A percentile compares a stretch with the other conserved stretches of the same genome.
phyloP scores from a whole-genome alignment of 2,329 filamentous ascomycete species.

The Aspergillus clavatus region DNA sequence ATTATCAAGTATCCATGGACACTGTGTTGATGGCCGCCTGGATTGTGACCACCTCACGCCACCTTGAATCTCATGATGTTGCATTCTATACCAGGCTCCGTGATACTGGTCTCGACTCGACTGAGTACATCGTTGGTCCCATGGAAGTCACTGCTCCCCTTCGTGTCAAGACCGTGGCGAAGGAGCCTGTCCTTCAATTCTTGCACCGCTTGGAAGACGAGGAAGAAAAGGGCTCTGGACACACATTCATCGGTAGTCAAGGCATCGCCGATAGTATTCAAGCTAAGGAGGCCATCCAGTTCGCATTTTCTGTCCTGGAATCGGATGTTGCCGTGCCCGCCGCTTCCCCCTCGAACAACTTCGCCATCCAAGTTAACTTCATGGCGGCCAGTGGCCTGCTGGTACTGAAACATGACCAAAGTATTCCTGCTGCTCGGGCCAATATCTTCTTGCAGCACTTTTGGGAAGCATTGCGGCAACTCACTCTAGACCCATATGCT shows the following conservation, averaged over 20 bases:
- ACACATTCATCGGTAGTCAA: constrained; percentile 1
- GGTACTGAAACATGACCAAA: not conserved
- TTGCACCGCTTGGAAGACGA: not conserved
- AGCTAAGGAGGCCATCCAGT: not conserved
- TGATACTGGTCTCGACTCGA: not conserved
- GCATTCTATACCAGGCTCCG: not conserved
- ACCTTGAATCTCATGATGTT: not conserved
- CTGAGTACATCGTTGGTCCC: not conserved
- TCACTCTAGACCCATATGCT: not conserved
- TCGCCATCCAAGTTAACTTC: not conserved
- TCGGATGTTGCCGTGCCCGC: not conserved
- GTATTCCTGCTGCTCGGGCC: not conserved
- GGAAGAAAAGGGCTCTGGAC: not conserved
- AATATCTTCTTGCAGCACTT: not conserved
- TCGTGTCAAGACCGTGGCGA: not conserved
- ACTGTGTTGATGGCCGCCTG: not conserved
- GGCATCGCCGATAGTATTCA: not conserved
- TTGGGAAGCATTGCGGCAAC: not conserved
- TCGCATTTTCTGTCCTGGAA: not conserved
- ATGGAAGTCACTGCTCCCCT: not conserved
- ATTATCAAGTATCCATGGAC: not conserved
- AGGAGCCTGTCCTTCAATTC: not conserved
- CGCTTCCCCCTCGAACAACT: too few relatives aligned
- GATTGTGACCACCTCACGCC: not conserved
- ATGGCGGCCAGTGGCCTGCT: not conserved